A percentile compares a stretch with the other conserved stretches of the same genome.
phyloP scores from a whole-genome alignment of 202 grass and related monocot genomes.

The Carex arenaria region DNA sequence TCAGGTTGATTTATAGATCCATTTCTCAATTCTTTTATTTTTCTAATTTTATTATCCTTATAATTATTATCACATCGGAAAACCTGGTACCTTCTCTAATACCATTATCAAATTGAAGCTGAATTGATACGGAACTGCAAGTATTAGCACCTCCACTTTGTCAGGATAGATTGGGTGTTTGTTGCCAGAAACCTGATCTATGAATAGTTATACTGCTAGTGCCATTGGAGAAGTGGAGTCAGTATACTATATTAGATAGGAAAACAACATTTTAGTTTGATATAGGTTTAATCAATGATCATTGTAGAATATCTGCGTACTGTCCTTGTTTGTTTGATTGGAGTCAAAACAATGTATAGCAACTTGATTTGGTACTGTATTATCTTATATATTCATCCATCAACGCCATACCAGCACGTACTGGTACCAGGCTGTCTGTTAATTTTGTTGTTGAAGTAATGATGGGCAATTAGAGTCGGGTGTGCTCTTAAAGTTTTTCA shows the following conservation, averaged over 20 bases:
- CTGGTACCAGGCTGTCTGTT: neutral
- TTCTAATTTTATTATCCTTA: neutral
- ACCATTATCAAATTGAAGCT: neutral
- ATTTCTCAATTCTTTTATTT: neutral
- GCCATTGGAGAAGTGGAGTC: neutral
- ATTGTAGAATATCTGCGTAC: neutral
- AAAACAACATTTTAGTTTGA: neutral
- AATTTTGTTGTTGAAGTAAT: neutral
- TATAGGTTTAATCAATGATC: neutral
- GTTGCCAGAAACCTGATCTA: neutral
- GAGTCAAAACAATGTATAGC: neutral
- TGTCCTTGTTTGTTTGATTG: neutral
- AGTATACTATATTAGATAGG: neutral
- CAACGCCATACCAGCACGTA: neutral
- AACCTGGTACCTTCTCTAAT: neutral
- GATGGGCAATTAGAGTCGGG: neutral
- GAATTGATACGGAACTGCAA: neutral
- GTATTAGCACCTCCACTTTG: neutral
- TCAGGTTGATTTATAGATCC: slow-evolving; percentile 43
- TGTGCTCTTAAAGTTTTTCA: neutral
- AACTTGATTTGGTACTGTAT: neutral
- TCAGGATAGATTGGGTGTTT: neutral
- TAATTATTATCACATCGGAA: neutral
- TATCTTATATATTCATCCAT: neutral
- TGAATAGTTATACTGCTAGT: neutral